These are phyloP conservation scores for Hsuehochloa calcarea DNA, from an alignment of 176 grass and related monocot genomes.

Conservation along the genomic window DNA sequence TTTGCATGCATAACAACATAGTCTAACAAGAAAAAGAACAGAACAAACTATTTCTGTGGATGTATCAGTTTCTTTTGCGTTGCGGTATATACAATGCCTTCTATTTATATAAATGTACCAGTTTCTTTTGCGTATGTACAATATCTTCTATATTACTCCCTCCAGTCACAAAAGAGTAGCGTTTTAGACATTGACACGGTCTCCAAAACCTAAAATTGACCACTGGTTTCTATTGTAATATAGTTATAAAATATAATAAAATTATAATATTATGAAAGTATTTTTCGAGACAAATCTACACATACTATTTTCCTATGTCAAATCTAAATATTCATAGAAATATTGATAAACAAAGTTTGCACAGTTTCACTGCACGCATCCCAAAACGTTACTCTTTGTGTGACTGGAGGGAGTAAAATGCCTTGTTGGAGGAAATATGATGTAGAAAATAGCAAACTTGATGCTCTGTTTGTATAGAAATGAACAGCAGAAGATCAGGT, in stretches of 20 bases:
- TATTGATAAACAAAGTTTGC: too few relatives aligned
- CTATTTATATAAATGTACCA: background rate
- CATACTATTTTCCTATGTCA: too few relatives aligned
- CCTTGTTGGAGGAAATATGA: background rate
- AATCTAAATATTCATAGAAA: too few relatives aligned
- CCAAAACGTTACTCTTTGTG: too few relatives aligned
- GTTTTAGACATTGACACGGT: too few relatives aligned
- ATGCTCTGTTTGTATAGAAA: background rate
- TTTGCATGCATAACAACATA: conserved; percentile 18
- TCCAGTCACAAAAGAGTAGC: too few relatives aligned
- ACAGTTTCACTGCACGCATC: too few relatives aligned
- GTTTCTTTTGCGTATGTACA: background rate
- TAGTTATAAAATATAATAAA: too few relatives aligned
- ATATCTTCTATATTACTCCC: background rate
- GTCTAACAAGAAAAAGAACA: background rate
- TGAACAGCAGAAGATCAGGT: background rate
- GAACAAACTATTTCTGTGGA: background rate
- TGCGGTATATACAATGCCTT: background rate
- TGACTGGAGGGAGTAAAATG: background rate
- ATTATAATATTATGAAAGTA: too few relatives aligned
- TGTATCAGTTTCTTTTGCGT: background rate
- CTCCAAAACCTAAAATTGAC: too few relatives aligned
- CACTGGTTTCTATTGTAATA: too few relatives aligned
- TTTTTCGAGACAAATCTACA: too few relatives aligned
- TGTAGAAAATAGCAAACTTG: background rate